phyloP scores from a whole-genome alignment of 257 asterid genomes.

The Catharanthus roseus region DNA sequence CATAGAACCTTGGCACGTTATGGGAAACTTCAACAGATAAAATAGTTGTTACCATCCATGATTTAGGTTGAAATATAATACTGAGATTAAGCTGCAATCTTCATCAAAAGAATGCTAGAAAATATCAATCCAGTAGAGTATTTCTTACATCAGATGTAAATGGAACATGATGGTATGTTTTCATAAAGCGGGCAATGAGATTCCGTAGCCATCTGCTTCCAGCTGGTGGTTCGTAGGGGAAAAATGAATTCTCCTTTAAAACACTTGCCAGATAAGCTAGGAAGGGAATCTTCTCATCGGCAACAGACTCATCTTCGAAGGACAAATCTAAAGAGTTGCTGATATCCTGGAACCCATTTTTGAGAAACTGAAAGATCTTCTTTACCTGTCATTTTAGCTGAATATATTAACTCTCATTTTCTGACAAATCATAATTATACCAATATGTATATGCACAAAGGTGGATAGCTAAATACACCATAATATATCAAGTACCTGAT shows the following conservation, averaged over 20 bases:
- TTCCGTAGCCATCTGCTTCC: constrained; percentile 87
- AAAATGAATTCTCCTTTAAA: constrained; percentile 66
- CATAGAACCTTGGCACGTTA: neutral
- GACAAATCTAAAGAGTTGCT: constrained; percentile 91
- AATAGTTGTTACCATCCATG: neutral
- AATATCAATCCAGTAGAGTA: constrained; percentile 5
- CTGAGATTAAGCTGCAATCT: neutral
- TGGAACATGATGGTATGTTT: constrained; percentile 88
- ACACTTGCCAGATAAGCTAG: constrained; percentile 91
- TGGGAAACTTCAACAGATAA: neutral
- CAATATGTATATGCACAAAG: neutral
- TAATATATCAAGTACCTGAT: constrained; percentile 39
- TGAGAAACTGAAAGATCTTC: constrained; percentile 81
- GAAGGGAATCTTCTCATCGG: constrained; percentile 97
- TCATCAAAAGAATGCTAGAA: neutral
- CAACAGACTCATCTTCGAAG: constrained; percentile 93
- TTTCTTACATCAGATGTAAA: constrained; percentile 82
- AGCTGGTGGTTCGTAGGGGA: constrained; percentile 91
- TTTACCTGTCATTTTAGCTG: constrained; percentile 64
- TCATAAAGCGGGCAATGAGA: constrained; percentile 84
- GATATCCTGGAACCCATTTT: constrained; percentile 79
- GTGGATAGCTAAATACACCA: neutral
- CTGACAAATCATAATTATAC: neutral
- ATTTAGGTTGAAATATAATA: neutral
- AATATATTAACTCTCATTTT: constrained; percentile 23